Evolutionary conservation across 1,284 basidiomycete genomes (phyloP).

Genomic region (Irpex lacteus): DNA sequence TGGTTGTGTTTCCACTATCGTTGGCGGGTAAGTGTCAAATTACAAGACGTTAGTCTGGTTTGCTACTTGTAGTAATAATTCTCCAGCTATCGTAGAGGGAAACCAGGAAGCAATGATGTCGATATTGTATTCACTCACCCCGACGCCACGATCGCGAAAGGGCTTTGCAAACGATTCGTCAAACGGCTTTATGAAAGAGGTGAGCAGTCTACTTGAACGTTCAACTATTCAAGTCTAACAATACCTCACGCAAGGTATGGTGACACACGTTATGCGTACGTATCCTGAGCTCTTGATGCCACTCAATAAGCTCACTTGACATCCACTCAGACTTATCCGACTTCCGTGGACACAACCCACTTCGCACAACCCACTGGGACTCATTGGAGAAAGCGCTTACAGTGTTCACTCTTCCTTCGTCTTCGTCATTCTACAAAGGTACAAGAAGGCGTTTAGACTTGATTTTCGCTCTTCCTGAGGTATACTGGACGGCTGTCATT

Average conservation of each 20-base stretch:
- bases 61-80: not conserved
- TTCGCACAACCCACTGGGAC: conserved; percentile 59
- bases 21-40: conserved; percentile 56
- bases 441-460: conserved; percentile 68
- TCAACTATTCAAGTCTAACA: too few species aligned
- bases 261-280: conserved; percentile 68
- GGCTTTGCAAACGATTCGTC: conserved; percentile 49
- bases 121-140: conserved; percentile 78
- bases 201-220: conserved; percentile 31
- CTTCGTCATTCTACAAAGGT: conserved; percentile 27
- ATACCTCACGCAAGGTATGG: conserved; percentile 41
- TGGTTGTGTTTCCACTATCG: conserved; percentile 65
- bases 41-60: not conserved
- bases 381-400: conserved; percentile 70
- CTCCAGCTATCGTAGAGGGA: conserved; percentile 72
- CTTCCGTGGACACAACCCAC: conserved; percentile 50
- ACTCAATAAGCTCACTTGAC: not conserved
- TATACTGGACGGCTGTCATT: conserved; percentile 77
- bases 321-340: conserved; percentile 47
- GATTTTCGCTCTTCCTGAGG: conserved; percentile 64
- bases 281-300: not conserved
- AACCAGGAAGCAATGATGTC: conserved; percentile 69
- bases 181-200: conserved; percentile 52
- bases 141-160: conserved; percentile 44
- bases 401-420: conserved; percentile 56